Percentiles rank a stretch among this genome's conserved stretches.
phyloP scores from a whole-genome alignment of 2,329 filamentous ascomycete genomes.

The Thielaviopsis punctulata region DNA sequence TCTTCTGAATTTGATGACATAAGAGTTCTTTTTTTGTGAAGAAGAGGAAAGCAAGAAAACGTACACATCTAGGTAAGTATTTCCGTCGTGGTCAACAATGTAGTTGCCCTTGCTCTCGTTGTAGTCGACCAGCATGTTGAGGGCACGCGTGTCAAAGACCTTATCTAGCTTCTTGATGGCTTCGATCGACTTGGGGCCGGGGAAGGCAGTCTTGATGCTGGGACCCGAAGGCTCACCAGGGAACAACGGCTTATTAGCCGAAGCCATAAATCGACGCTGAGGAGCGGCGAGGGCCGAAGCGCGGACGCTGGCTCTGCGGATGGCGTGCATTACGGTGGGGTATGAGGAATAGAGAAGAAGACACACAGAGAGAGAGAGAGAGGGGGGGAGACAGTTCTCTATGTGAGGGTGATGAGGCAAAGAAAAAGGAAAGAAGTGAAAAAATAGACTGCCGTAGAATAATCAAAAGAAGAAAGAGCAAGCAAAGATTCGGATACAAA shows the following conservation, averaged over 20 bases:
- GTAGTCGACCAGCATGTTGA: constrained; percentile 38
- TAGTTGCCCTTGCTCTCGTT: constrained; percentile 35
- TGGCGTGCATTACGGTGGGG: background rate
- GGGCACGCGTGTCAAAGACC: constrained; percentile 33
- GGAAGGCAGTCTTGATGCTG: constrained; percentile 30
- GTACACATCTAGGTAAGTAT: constrained; percentile 31
- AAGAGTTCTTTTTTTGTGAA: background rate
- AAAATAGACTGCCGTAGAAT: background rate
- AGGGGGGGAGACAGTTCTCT: background rate
- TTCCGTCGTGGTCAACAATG: constrained; percentile 33
- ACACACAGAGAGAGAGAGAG: background rate
- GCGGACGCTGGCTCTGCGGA: constrained; percentile 11
- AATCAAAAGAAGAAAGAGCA: background rate
- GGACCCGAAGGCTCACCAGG: constrained; percentile 35
- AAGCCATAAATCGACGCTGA: constrained; percentile 12
- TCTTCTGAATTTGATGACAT: too few species aligned
- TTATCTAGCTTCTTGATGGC: constrained; percentile 26
- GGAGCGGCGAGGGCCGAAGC: constrained; percentile 13
- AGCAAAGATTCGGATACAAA: too few species aligned
- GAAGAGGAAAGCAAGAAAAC: constrained; percentile 12
- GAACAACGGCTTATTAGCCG: constrained; percentile 23
- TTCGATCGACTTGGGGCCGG: constrained; percentile 24
- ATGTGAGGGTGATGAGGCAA: too few species aligned
- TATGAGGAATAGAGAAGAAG: constrained; percentile 9
- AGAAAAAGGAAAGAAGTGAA: background rate